Evolutionary conservation across 495 filamentous ascomycete genomes (phyloP).

Genomic region (Hypoxylon fuscum): DNA sequence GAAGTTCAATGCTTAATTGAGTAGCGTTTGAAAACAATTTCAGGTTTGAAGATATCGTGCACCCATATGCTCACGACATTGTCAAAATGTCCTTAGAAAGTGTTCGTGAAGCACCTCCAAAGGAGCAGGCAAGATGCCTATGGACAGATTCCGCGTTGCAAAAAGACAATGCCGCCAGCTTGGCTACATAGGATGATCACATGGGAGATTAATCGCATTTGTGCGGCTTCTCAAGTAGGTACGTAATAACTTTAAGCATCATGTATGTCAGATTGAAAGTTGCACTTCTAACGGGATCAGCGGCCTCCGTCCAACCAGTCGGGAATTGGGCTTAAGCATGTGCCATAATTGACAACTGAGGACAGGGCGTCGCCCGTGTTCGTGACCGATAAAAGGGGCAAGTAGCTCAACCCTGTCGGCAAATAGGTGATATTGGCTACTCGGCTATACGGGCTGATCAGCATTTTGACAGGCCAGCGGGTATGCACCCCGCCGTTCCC

Average conservation of each 20-base stretch:
- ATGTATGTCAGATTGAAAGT: slow-evolving; percentile 41
- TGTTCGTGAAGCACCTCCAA: slow-evolving; percentile 1
- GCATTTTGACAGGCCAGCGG: slow-evolving; percentile 31
- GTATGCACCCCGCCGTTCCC: slow-evolving; percentile 40
- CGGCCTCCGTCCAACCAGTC: too few species aligned
- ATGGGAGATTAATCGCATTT: too few species aligned
- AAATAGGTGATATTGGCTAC: slow-evolving; percentile 19
- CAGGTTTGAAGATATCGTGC: too few species aligned
- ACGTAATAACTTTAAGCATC: too few species aligned
- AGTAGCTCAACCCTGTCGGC: slow-evolving; percentile 15
- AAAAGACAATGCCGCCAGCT: too few species aligned
- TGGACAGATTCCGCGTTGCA: too few species aligned
- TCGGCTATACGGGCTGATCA: slow-evolving; percentile 8
- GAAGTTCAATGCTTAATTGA: too few species aligned
- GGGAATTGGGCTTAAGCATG: neutral
- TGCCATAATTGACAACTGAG: slow-evolving; percentile 4
- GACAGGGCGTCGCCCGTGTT: slow-evolving; percentile 4
- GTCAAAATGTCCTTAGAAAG: slow-evolving; percentile 7
- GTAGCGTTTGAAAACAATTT: too few species aligned
- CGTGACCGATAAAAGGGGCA: slow-evolving; percentile 17
- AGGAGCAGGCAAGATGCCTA: too few species aligned
- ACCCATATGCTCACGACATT: too few species aligned
- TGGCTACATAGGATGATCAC: too few species aligned
- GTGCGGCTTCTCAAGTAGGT: too few species aligned
- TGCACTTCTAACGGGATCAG: slow-evolving; percentile 5